Evolutionary conservation across 805 yeast genomes (phyloP).

Genomic region (Candida tammaniensis): DNA sequence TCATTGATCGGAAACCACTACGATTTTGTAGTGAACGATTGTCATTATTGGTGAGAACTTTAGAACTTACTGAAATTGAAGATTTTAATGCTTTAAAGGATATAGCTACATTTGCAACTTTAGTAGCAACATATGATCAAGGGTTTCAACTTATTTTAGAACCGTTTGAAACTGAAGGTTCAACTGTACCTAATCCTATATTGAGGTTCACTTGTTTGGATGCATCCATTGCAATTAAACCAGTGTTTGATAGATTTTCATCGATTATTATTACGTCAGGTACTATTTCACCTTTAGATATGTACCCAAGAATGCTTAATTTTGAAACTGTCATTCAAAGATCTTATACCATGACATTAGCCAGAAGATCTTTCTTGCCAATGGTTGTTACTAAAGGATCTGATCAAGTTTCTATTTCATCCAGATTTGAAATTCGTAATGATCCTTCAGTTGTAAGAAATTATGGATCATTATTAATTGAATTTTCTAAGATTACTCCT

Average conservation of each 20-base stretch:
- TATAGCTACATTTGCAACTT: slow-evolving; percentile 94
- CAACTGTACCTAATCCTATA: slow-evolving; percentile 95
- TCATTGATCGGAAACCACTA: slow-evolving; percentile 87
- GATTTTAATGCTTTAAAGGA: slow-evolving; percentile 92
- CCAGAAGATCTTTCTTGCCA: slow-evolving; percentile 89
- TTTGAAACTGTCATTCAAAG: slow-evolving; percentile 68
- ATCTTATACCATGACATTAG: slow-evolving; percentile 93
- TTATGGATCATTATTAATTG: slow-evolving; percentile 89
- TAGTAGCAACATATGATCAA: slow-evolving; percentile 89
- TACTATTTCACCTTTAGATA: slow-evolving; percentile 95
- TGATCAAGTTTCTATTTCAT: slow-evolving; percentile 95
- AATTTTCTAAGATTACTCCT: slow-evolving; percentile 92
- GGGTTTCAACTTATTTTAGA: slow-evolving; percentile 92
- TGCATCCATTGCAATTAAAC: slow-evolving; percentile 97
- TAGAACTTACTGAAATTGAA: slow-evolving; percentile 84
- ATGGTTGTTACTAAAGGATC: slow-evolving; percentile 96
- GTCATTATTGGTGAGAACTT: slow-evolving; percentile 81
- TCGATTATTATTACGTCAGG: slow-evolving; percentile 96
- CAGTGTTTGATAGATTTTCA: slow-evolving; percentile 89
- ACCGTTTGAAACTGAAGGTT: slow-evolving; percentile 91
- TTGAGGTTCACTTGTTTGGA: slow-evolving; percentile 91
- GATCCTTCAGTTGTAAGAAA: slow-evolving; percentile 98
- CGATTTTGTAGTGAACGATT: slow-evolving; percentile 90
- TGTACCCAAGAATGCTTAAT: slow-evolving; percentile 58
- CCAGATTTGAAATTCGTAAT: slow-evolving; percentile 93